A percentile compares a stretch with the other conserved stretches of the same genome.
Evolutionary conservation across 306 rosid genomes (phyloP).

Genomic region (Canavalia gladiata): DNA sequence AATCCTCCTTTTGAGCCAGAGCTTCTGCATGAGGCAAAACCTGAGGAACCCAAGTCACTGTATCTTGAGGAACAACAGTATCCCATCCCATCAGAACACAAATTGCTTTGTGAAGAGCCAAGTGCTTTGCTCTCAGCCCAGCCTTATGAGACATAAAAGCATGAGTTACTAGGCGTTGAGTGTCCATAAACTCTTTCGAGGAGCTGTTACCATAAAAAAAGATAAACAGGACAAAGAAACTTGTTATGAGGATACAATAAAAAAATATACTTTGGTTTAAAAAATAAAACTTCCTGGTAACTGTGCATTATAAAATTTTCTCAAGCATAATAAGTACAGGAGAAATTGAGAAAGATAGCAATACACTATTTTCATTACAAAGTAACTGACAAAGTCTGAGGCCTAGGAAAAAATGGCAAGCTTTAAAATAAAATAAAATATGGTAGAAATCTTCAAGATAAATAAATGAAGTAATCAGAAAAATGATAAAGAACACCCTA

Average conservation of each 20-base stretch:
- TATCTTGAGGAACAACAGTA: conserved; percentile 72
- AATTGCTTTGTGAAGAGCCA: conserved; percentile 90
- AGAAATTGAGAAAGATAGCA: conserved; percentile 29
- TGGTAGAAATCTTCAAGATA: conserved; percentile 9
- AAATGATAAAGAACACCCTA: conserved; percentile 8
- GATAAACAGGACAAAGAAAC: conserved; percentile 38
- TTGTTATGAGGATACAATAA: not conserved
- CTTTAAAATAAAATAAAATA: conserved; percentile 21
- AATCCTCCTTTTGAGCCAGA: conserved; percentile 89
- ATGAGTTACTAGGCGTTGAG: conserved; percentile 87
- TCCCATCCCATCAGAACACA: conserved; percentile 97
- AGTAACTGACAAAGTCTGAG: conserved; percentile 34
- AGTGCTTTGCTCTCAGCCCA: conserved; percentile 80
- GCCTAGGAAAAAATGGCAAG: conserved; percentile 6
- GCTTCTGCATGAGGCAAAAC: conserved; percentile 72
- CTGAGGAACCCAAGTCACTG: conserved; percentile 89
- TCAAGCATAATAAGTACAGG: conserved; percentile 14
- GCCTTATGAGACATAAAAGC: conserved; percentile 93
- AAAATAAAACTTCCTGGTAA: not conserved
- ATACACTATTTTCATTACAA: conserved; percentile 21
- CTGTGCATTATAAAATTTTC: not conserved
- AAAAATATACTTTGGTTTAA: not conserved
- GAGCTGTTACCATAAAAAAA: conserved; percentile 62
- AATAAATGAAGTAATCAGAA: not conserved
- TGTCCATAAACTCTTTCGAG: conserved; percentile 96